phyloP scores from a whole-genome alignment of 495 filamentous ascomycete species.

The Aspergillus sparsus region DNA sequence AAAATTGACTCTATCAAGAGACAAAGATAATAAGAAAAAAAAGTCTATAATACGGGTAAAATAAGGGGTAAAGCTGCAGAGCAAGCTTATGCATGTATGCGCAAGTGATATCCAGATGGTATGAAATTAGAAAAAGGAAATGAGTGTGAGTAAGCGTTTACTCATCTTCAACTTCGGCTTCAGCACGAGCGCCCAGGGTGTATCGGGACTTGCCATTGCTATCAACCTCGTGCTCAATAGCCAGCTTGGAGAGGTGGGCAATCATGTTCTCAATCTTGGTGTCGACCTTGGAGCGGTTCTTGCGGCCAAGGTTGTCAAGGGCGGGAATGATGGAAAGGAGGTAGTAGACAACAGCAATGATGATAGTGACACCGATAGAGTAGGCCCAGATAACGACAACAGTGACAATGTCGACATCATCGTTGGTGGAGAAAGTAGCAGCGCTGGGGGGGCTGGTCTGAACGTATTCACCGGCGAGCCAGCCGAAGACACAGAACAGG shows the following conservation, averaged over 20 bases:
- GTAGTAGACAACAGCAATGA: slow-evolving; percentile 78
- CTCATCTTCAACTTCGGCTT: slow-evolving; percentile 69
- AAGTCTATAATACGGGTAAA: slow-evolving; percentile 50
- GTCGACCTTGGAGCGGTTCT: slow-evolving; percentile 71
- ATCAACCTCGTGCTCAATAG: slow-evolving; percentile 67
- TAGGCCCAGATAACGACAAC: slow-evolving; percentile 77
- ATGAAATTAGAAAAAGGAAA: slow-evolving; percentile 34
- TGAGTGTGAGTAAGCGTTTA: slow-evolving; percentile 40
- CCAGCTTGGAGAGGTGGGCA: slow-evolving; percentile 71
- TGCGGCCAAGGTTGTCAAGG: slow-evolving; percentile 77
- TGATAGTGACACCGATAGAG: slow-evolving; percentile 74
- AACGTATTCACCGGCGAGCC: slow-evolving; percentile 55
- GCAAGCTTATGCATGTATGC: slow-evolving; percentile 36
- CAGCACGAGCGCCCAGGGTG: slow-evolving; percentile 60
- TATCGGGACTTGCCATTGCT: slow-evolving; percentile 59
- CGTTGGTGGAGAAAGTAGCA: slow-evolving; percentile 55
- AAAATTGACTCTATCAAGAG: slow-evolving; percentile 44
- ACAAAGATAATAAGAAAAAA: slow-evolving; percentile 39
- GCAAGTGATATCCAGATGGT: slow-evolving; percentile 36
- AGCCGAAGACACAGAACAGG: slow-evolving; percentile 73
- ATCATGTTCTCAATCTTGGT: slow-evolving; percentile 83
- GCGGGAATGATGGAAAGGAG: slow-evolving; percentile 65
- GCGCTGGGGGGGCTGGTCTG: slow-evolving; percentile 47
- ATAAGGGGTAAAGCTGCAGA: slow-evolving; percentile 22
- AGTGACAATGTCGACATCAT: slow-evolving; percentile 72